Evolutionary conservation across 78 protist species (phyloP).

Genomic region (Pigoraptor vietnamica): DNA sequence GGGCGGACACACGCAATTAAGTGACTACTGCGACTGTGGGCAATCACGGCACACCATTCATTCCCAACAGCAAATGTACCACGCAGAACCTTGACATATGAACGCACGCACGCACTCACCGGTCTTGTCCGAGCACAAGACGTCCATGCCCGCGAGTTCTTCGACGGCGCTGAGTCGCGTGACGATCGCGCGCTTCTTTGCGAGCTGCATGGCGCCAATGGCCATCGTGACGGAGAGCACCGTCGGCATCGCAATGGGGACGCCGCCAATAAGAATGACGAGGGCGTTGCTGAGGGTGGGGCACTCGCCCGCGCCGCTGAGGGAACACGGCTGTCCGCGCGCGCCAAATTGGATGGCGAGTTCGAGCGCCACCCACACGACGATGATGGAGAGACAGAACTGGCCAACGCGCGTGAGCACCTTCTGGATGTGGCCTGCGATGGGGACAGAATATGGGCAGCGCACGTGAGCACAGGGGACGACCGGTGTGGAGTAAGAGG

Average conservation of each 20-base stretch:
- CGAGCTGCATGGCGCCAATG: constrained; percentile 71
- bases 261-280: constrained; percentile 59
- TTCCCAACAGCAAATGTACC: no score
- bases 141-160: constrained; percentile 36
- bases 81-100: no score
- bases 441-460: no score
- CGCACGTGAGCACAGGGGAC: no score
- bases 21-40: constrained; percentile 93
- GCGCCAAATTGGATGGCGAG: constrained; percentile 48
- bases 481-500: no score
- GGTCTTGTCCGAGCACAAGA: constrained; percentile 83
- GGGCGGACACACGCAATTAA: no score
- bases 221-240: constrained; percentile 82
- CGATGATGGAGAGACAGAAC: constrained; percentile 54
- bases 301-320: constrained; percentile 16
- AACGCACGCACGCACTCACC: no score
- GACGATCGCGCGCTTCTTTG: constrained; percentile 71
- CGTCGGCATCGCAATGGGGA: constrained; percentile 81
- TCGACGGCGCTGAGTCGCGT: constrained; percentile 69
- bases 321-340: background rate
- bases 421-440: constrained; percentile 62
- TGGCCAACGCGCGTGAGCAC: constrained; percentile 58
- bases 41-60: no score
- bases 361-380: constrained; percentile 49
- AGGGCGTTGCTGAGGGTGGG: constrained; percentile 47